Evolutionary conservation across 1,284 basidiomycete species (phyloP).

Genomic region (Prillingera fragicola): DNA sequence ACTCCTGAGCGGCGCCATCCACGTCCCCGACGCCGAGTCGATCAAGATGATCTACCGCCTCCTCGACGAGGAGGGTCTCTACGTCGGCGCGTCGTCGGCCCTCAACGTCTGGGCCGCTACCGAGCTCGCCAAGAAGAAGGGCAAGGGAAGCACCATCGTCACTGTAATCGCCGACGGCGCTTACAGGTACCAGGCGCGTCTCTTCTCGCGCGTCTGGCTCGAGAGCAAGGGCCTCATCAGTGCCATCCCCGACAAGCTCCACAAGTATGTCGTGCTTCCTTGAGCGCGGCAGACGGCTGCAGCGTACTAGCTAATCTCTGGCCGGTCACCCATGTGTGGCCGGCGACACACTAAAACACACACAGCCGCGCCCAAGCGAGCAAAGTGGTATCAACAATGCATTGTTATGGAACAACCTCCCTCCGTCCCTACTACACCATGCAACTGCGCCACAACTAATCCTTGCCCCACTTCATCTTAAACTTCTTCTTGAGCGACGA

Average conservation of each 20-base stretch:
- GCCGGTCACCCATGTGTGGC: too few species aligned
- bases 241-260: conserved; percentile 76
- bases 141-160: conserved; percentile 70
- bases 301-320: too few species aligned
- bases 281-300: too few species aligned
- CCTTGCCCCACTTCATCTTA: conserved; percentile 43
- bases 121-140: conserved; percentile 79
- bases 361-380: too few species aligned
- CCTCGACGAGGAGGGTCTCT: conserved; percentile 87
- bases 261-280: conserved; percentile 75
- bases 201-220: conserved; percentile 96
- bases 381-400: too few species aligned
- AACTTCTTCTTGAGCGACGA: conserved; percentile 46
- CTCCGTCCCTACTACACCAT: too few species aligned
- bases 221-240: conserved; percentile 70
- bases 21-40: conserved; percentile 81
- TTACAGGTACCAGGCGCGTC: conserved; percentile 74
- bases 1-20: conserved; percentile 73
- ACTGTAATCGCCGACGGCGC: conserved; percentile 59
- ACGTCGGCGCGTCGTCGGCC: conserved; percentile 93
- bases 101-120: conserved; percentile 92
- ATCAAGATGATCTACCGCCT: conserved; percentile 92
- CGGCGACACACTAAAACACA: too few species aligned
- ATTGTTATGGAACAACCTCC: too few species aligned
- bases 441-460: too few species aligned